These are phyloP conservation scores for Ceratobasidium sp. DNA, from an alignment of 1,284 basidiomycete genomes.

Conservation along the genomic window DNA sequence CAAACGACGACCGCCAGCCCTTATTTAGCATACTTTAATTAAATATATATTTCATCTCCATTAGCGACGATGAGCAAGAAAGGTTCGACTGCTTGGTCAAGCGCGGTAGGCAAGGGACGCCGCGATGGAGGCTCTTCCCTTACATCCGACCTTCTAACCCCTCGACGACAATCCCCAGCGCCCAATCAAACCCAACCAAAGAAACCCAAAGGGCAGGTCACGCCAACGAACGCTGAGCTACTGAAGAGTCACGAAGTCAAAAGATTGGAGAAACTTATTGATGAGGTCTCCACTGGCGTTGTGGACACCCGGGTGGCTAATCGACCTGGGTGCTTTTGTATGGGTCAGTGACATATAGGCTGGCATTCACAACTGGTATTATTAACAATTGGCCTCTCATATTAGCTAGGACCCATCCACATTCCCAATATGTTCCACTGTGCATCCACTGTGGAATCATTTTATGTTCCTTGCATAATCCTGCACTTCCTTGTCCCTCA, in stretches of 20 bases:
- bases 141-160: constrained; percentile 21
- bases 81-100: constrained; percentile 18
- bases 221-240: background rate
- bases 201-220: background rate
- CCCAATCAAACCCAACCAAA: constrained; percentile 21
- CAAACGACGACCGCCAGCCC: background rate
- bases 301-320: constrained; percentile 22
- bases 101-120: background rate
- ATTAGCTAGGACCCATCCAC: constrained; percentile 1
- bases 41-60: background rate
- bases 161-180: constrained; percentile 19
- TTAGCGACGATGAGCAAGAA: constrained; percentile 11
- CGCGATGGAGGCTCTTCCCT: constrained; percentile 7
- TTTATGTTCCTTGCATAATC: constrained; percentile 28
- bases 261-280: constrained; percentile 17
- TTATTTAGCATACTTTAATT: background rate
- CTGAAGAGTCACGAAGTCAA: constrained; percentile 26
- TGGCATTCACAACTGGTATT: background rate
- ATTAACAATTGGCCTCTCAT: background rate
- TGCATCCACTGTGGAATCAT: constrained; percentile 31
- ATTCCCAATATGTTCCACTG: constrained; percentile 8
- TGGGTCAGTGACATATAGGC: constrained; percentile 3
- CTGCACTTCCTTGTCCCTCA: constrained; percentile 28
- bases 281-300: constrained; percentile 30
- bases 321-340: constrained; percentile 31